A percentile compares a stretch with the other conserved stretches of the same genome.
phyloP scores from a whole-genome alignment of 2,329 filamentous ascomycete genomes.

The Penicillium sp. region DNA sequence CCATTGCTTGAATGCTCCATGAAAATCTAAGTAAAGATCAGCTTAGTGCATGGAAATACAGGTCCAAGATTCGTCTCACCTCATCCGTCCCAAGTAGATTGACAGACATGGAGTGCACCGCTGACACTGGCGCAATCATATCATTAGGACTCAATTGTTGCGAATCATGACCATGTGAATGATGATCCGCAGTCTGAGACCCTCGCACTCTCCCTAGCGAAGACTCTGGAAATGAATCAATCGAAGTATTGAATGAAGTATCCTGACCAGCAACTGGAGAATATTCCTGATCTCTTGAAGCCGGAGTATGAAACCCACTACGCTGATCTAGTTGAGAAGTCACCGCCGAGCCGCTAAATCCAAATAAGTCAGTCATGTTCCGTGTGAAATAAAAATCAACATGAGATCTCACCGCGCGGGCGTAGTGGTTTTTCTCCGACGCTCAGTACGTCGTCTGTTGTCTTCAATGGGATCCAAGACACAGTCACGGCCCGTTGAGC shows the following conservation, averaged over 20 bases:
- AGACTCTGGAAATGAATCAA: conserved; percentile 23
- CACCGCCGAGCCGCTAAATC: conserved; percentile 12
- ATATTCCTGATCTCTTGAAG: conserved; percentile 27
- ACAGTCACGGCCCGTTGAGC: conserved; percentile 33
- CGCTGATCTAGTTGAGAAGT: conserved; percentile 19
- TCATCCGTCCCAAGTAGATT: conserved; percentile 31
- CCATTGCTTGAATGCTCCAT: conserved; percentile 30
- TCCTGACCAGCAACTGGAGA: conserved; percentile 23
- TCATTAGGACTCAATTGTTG: conserved; percentile 37
- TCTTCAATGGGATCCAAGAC: conserved; percentile 34
- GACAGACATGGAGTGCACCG: conserved; percentile 38
- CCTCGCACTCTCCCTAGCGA: conserved; percentile 18
- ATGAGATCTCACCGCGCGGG: conserved; percentile 22
- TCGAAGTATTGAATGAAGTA: conserved; percentile 18
- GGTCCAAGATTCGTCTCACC: conserved; percentile 13
- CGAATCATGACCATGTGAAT: conserved; percentile 30
- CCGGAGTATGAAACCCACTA: conserved; percentile 24
- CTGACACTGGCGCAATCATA: conserved; percentile 37
- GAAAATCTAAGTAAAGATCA: conserved; percentile 25
- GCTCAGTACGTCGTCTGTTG: conserved; percentile 23
- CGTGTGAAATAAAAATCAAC: not conserved
- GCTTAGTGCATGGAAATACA: not conserved
- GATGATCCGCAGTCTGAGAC: conserved; percentile 26
- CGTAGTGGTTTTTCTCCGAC: conserved; percentile 22
- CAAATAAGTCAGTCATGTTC: conserved; percentile 6